phyloP scores from a whole-genome alignment of 2,329 filamentous ascomycete genomes.

The Fusarium sp. region DNA sequence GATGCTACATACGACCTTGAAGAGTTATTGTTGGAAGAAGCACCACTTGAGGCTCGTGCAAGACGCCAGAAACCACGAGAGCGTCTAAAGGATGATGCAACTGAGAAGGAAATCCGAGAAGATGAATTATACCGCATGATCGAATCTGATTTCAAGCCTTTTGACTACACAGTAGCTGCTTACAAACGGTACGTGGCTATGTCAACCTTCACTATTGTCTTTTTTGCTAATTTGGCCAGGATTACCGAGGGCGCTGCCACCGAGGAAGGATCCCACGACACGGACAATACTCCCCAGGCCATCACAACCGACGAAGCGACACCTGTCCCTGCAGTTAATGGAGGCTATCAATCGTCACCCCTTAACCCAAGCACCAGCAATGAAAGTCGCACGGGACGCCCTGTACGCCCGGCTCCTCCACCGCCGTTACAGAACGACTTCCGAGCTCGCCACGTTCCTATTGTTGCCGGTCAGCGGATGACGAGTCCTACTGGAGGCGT shows the following conservation, averaged over 20 bases:
- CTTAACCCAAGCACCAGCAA: constrained; percentile 44
- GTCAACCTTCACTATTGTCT: not conserved
- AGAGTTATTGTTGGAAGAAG: constrained; percentile 92
- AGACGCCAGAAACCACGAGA: constrained; percentile 94
- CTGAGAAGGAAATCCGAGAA: constrained; percentile 92
- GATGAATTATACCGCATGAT: constrained; percentile 96
- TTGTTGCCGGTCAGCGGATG: constrained; percentile 73
- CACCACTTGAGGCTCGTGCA: constrained; percentile 90
- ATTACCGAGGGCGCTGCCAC: constrained; percentile 50
- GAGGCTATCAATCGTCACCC: constrained; percentile 42
- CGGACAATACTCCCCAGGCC: constrained; percentile 55
- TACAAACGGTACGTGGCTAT: constrained; percentile 74
- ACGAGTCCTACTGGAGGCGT: constrained; percentile 85
- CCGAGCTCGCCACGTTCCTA: constrained; percentile 59
- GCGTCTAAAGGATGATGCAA: constrained; percentile 91
- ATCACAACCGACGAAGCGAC: constrained; percentile 64
- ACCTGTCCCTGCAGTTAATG: constrained; percentile 51
- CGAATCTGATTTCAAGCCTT: constrained; percentile 91
- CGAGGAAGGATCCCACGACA: constrained; percentile 24
- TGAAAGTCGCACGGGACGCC: constrained; percentile 43
- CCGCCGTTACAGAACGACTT: constrained; percentile 62
- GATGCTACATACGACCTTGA: constrained; percentile 98
- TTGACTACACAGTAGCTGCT: constrained; percentile 89
- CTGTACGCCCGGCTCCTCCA: constrained; percentile 51
- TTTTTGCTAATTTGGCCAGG: constrained; percentile 47